These are phyloP conservation scores for Globisporangium nunn DNA, from an alignment of 352 stramenopile species.

Conservation along the genomic window DNA sequence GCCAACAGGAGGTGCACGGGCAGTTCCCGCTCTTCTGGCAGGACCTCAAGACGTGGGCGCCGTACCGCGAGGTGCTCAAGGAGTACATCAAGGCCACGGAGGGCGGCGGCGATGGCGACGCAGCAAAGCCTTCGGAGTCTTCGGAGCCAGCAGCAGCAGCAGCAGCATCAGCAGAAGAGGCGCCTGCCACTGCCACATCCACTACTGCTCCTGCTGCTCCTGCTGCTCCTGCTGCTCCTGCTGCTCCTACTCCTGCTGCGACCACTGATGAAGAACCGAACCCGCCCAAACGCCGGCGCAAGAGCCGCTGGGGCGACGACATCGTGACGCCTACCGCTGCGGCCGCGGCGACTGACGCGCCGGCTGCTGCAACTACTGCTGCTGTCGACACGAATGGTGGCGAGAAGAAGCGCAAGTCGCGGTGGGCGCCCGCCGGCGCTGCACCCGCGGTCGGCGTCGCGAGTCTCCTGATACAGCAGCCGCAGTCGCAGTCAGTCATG, in stretches of 20 bases:
- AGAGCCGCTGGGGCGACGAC: slow-evolving; percentile 83
- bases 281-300: slow-evolving; percentile 62
- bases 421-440: slow-evolving; percentile 53
- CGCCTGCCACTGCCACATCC: too few relatives aligned
- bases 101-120: neutral
- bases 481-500: slow-evolving; percentile 64
- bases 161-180: too few relatives aligned
- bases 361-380: neutral
- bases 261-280: slow-evolving; percentile 25
- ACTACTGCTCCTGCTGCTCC: neutral
- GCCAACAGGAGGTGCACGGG: slow-evolving; percentile 69
- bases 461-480: slow-evolving; percentile 31
- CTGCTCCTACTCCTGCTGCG: neutral
- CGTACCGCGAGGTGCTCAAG: slow-evolving; percentile 90
- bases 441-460: slow-evolving; percentile 34
- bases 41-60: slow-evolving; percentile 90
- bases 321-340: slow-evolving; percentile 13
- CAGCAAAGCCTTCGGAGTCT: neutral
- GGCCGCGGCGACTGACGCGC: neutral
- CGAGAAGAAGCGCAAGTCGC: slow-evolving; percentile 65
- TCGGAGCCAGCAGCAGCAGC: neutral
- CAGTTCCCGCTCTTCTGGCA: slow-evolving; percentile 93
- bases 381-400: slow-evolving; percentile 13
- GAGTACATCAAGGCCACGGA: slow-evolving; percentile 65
- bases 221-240: neutral